Percentiles rank a stretch among this genome's conserved stretches.
Conservation (phyloP, 352 stramenopile species). For the Pythium angustatum region DNA sequence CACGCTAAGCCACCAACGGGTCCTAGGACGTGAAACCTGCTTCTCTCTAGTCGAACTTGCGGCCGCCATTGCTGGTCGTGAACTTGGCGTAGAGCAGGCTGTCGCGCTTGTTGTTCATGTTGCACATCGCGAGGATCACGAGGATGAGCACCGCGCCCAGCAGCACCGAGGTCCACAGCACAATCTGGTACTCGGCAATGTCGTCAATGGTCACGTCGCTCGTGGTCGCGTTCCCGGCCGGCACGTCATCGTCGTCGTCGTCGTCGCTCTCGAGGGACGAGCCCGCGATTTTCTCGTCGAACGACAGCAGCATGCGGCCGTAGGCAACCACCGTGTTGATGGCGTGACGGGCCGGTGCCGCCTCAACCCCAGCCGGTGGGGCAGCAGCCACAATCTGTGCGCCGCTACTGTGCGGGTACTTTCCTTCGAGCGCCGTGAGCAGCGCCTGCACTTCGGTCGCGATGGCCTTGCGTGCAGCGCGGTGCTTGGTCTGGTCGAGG, state of each 20-base stretch:
- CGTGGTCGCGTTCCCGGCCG: slow-evolving; percentile 31
- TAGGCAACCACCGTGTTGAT: slow-evolving; percentile 30
- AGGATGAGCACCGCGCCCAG: slow-evolving; percentile 52
- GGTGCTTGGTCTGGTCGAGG: slow-evolving; percentile 32
- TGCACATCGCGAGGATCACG: slow-evolving; percentile 58
- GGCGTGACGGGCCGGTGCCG: slow-evolving; percentile 10
- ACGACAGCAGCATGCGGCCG: slow-evolving; percentile 32
- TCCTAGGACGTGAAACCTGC: no score
- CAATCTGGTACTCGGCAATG: slow-evolving; percentile 81
- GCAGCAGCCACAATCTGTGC: slow-evolving; percentile 41
- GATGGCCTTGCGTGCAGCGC: slow-evolving; percentile 29
- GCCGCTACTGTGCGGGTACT: slow-evolving; percentile 21
- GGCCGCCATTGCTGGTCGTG: slow-evolving; percentile 50
- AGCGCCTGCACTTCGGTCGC: slow-evolving; percentile 37
- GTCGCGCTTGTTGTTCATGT: slow-evolving; percentile 75
- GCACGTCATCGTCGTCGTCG: slow-evolving; percentile 24
- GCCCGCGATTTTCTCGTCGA: slow-evolving; percentile 27
- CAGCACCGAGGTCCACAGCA: slow-evolving; percentile 77
- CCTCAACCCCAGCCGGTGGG: neutral
- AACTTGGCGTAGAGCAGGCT: slow-evolving; percentile 89
- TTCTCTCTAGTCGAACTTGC: slow-evolving; percentile 57
- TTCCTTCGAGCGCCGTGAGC: slow-evolving; percentile 41
- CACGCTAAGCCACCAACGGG: no score
- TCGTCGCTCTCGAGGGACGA: slow-evolving; percentile 17
- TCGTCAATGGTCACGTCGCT: slow-evolving; percentile 50